Conservation (phyloP, 129 eudicot genomes). For the Arctium minus region DNA sequence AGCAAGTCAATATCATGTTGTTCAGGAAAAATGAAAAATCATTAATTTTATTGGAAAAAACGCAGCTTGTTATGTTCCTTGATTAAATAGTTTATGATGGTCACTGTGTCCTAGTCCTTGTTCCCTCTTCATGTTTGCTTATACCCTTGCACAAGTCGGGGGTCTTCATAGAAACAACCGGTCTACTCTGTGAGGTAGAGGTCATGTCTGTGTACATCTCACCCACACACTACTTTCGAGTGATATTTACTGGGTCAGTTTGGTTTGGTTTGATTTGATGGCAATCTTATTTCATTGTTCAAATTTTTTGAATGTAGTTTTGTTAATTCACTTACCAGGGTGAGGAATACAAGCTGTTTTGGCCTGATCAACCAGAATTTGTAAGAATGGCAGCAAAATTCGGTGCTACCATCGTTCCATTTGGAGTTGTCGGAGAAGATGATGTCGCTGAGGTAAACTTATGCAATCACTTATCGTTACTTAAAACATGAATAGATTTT, state of each 20-base stretch:
- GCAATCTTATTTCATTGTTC: not conserved
- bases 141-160: too few species aligned
- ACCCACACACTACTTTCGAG: not conserved
- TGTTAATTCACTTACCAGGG: conserved; percentile 35
- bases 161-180: too few species aligned
- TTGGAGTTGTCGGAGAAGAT: conserved; percentile 79
- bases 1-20: not conserved
- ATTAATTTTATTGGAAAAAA: not conserved
- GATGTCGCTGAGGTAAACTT: conserved; percentile 48
- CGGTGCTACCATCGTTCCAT: conserved; percentile 77
- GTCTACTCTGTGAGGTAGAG: too few species aligned
- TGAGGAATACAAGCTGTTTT: conserved; percentile 58
- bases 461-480: not conserved
- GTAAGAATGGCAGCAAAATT: conserved; percentile 73
- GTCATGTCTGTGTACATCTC: too few species aligned
- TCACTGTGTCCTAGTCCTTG: too few species aligned
- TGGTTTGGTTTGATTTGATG: not conserved
- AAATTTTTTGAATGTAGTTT: not conserved
- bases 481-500: not conserved
- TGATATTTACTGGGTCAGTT: not conserved
- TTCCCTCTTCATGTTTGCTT: too few species aligned
- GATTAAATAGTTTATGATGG: too few species aligned
- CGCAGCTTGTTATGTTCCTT: too few species aligned
- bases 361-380: conserved; percentile 84
- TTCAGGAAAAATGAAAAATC: not conserved